These are phyloP conservation scores for Colletotrichum sp. DNA, from an alignment of 2,329 filamentous ascomycete species.

Conservation along the genomic window DNA sequence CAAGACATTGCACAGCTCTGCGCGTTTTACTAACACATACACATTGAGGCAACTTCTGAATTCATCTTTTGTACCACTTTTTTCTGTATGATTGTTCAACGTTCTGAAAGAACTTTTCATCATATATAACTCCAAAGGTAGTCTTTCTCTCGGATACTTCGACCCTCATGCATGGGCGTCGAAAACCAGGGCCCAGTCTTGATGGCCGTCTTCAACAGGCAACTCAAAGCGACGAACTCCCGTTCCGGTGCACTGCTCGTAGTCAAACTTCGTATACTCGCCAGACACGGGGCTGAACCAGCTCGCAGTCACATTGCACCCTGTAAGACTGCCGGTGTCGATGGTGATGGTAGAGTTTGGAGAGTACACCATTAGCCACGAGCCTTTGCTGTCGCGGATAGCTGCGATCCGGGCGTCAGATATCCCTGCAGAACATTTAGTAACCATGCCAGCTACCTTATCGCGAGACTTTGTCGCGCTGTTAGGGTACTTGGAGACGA, in stretches of 20 bases:
- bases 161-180: neutral
- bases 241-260: neutral
- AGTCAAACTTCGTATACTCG: neutral
- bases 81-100: neutral
- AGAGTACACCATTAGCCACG: neutral
- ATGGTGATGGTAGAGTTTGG: neutral
- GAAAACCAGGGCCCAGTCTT: neutral
- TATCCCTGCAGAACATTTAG: neutral
- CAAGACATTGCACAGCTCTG: neutral
- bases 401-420: neutral
- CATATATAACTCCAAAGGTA: neutral
- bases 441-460: neutral
- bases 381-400: neutral
- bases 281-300: neutral
- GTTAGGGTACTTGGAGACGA: neutral
- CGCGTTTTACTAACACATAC: neutral
- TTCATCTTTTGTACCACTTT: neutral
- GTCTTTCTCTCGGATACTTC: neutral
- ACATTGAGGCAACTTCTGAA: neutral
- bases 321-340: neutral
- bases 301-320: neutral
- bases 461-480: neutral
- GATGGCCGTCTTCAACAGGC: neutral
- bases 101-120: neutral
- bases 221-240: neutral